Percentiles rank a stretch among this genome's conserved stretches.
Conservation (phyloP, 768 basidiomycete species). For the Mrakia frigida region DNA sequence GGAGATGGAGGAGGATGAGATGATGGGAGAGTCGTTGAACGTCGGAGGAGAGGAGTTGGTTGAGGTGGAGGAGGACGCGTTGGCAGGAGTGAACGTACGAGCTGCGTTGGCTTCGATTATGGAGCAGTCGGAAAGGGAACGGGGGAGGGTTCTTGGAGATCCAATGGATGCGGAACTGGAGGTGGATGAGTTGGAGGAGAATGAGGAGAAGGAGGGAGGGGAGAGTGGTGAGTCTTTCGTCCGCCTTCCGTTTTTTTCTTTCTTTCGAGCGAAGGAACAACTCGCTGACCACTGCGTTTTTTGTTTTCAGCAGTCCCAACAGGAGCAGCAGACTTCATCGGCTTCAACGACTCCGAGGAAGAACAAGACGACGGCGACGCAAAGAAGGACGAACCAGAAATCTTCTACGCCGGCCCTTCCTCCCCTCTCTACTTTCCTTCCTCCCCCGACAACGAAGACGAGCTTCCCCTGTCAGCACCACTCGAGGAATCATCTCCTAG, state of each 20-base stretch:
- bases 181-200: background rate
- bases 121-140: background rate
- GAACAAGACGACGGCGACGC: too few species aligned
- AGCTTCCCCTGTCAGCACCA: background rate
- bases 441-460: background rate
- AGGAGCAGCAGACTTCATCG: background rate
- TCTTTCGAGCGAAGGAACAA: background rate
- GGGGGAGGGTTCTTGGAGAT: background rate
- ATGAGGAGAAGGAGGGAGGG: background rate
- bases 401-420: background rate
- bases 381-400: background rate
- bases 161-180: background rate
- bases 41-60: background rate
- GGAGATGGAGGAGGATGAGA: background rate
- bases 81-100: background rate
- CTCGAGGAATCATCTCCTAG: background rate
- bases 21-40: background rate
- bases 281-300: background rate
- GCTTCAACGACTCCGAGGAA: background rate
- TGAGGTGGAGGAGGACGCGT: background rate
- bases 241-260: background rate
- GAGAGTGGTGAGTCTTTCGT: background rate
- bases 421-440: constrained; percentile 11
- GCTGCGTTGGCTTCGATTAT: background rate
- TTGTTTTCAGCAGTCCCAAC: background rate